Evolutionary conservation across 116 monocot species (phyloP).

Genomic region (Papilionanthe hybrid): DNA sequence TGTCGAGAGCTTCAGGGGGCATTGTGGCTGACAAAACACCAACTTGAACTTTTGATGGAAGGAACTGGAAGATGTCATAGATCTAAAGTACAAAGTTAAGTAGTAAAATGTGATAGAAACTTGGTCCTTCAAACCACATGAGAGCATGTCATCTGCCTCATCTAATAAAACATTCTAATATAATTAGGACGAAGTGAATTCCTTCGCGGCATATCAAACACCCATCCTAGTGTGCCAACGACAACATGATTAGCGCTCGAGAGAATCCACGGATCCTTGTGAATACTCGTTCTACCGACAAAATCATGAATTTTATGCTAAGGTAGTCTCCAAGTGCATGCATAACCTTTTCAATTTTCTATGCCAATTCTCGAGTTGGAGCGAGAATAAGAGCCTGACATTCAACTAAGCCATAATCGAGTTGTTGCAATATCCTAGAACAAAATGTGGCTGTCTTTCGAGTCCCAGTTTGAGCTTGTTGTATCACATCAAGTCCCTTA

Average conservation of each 20-base stretch:
- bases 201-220: slow-evolving; percentile 52
- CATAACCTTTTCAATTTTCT: slow-evolving; percentile 63
- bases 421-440: slow-evolving; percentile 52
- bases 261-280: slow-evolving; percentile 52
- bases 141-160: slow-evolving; percentile 65
- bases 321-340: slow-evolving; percentile 51
- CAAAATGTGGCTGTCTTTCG: slow-evolving; percentile 62
- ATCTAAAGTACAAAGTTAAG: slow-evolving; percentile 3
- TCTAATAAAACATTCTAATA: slow-evolving; percentile 56
- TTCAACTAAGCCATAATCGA: slow-evolving; percentile 44
- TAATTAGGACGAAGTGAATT: slow-evolving; percentile 45
- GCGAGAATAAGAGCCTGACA: slow-evolving; percentile 60
- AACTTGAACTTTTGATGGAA: slow-evolving; percentile 23
- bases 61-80: slow-evolving; percentile 26
- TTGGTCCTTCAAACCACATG: slow-evolving; percentile 61
- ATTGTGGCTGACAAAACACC: slow-evolving; percentile 30
- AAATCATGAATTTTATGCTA: slow-evolving; percentile 53
- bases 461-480: slow-evolving; percentile 55
- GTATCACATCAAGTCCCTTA: slow-evolving; percentile 60
- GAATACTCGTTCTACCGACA: slow-evolving; percentile 48
- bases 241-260: slow-evolving; percentile 49
- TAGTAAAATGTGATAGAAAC: slow-evolving; percentile 12
- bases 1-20: slow-evolving; percentile 26
- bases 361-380: slow-evolving; percentile 49
- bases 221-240: slow-evolving; percentile 53